Conservation (phyloP, 495 filamentous ascomycete genomes). For the Penicillium taxi region DNA sequence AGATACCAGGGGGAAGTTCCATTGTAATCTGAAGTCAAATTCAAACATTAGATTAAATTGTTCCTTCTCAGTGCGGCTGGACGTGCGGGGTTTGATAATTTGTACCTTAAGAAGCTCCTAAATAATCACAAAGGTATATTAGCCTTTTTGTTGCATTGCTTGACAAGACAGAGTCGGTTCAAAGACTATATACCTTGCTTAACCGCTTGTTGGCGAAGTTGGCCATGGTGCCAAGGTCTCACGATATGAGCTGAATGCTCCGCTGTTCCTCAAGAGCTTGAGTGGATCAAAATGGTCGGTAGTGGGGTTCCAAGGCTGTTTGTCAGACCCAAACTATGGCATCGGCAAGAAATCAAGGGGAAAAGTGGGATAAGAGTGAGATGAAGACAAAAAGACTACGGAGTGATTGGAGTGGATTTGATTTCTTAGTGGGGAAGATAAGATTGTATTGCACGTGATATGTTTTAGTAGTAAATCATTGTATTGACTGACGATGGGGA, state of each 20-base stretch:
- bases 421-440: slow-evolving; percentile 11
- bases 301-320: too few species aligned
- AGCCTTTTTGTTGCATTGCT: too few species aligned
- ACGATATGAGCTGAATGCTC: too few species aligned
- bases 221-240: slow-evolving; percentile 3
- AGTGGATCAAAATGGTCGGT: too few species aligned
- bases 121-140: too few species aligned
- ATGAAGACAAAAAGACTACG: too few species aligned
- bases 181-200: slow-evolving; percentile 35
- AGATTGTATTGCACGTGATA: slow-evolving; percentile 12
- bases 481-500: slow-evolving; percentile 19
- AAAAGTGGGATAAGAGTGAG: too few species aligned
- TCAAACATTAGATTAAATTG: not conserved
- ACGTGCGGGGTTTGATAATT: too few species aligned
- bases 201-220: slow-evolving; percentile 42
- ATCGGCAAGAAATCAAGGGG: too few species aligned
- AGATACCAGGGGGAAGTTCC: slow-evolving; percentile 60
- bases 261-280: too few species aligned
- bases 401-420: not conserved
- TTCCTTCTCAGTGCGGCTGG: not conserved
- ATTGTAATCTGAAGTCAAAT: slow-evolving; percentile 32
- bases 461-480: not conserved
- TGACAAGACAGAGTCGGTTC: too few species aligned
- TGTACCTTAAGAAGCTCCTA: slow-evolving; percentile 3
- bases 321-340: too few species aligned